Base-by-base conservation (phyloP, 2,329 filamentous ascomycete genomes). In the Phaeosphaeria sp. region DNA sequence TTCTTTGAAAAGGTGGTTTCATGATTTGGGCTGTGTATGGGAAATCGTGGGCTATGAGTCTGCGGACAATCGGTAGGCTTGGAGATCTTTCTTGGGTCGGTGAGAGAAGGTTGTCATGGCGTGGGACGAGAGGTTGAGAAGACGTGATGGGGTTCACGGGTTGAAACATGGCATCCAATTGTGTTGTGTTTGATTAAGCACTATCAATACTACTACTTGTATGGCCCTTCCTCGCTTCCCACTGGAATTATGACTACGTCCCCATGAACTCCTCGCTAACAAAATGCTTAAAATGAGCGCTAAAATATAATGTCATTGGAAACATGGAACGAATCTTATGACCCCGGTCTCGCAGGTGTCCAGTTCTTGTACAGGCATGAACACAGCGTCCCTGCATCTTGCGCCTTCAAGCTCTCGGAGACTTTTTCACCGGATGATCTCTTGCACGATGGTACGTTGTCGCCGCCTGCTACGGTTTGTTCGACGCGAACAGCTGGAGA, bases 371-470 rank as follows among this genome's bases (percentile, higher is more conserved):
- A 84, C 50, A 79, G 65, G 68, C 82, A 84, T 9, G 74, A 73
- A 67, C 82, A 84, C 42, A 78, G 60, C 2, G 67, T 69, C 4
- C 65, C 64, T 13, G 64, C 65, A 27, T 77, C 71, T 64, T 78
- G 72, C 5, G 77, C 60, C 15, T 67, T 60, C 9, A 82, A 59
- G 3, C 67, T 74, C 7, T 68, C 65, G n/a, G 66, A 68, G 22
- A 82, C 69, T 48, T 70, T 60, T 9, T 75, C 67, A 11, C 78
- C 80, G 2, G 65, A 66, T 25, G 69, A 75, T 56, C 77, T 77
- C 62, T 79, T 80, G 72, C 89, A 90, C 20, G 81, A 79, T 0
- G 87, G 88, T 2, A 83, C 78, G 6, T 80, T 80, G 1, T 75
- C 39, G 2, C 82, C 84, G 10, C 82, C 80, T 1, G 67, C 72